Evolutionary conservation across 192 early-diverging fungal species (phyloP), one percentile per base, ranked within the genome.

Genomic region (Allomyces macrogynus): DNA sequence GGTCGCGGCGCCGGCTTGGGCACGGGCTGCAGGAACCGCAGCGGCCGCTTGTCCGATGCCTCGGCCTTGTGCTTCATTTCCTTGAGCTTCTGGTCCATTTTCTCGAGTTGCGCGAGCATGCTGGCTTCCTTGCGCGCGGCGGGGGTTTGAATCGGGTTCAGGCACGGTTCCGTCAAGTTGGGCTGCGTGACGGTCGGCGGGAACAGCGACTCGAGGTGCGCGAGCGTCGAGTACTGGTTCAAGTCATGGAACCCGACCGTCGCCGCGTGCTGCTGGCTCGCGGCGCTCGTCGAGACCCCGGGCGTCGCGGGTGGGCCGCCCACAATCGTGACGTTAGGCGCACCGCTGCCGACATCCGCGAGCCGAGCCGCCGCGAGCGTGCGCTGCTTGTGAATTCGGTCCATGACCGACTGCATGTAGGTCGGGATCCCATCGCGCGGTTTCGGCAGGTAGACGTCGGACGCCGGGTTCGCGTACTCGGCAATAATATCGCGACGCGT

Each of bases 391-490:
- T 40, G 32, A 7, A 40, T 40, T 7, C 7, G 16, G 49, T 57
- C 49, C 49, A 57, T 57, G 49, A 57, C 49, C 16, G 16, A 20
- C 20, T 57, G 49, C 49, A n/a, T 57, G 49, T 57, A n/a, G 12
- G 49, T 57, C 49, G 49, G 49, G 20, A 77, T 66, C 0, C 81
- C 81, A 64, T 83, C 80, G 18, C 81, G 63, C 10, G 74, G 67
- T 65, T 78, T 81, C 18, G 81, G 81, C 66, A 64, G 32, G 26
- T 24, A 16, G 43, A 64, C 60, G 44, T 62, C 63, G 20, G 75
- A 77, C 14, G 72, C 72, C 62, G 69, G 81, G 66, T 80, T 73
- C 5, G 79, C 74, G 67, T 83, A 83, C 14, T 83, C 81, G 43
- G 57, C 68, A 62, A 83, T 81, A 66, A 83, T 82, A 63, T 83